Evolutionary conservation across 768 basidiomycete species (phyloP), one percentile per base, ranked within the genome.

Genomic region (Mycena galericulata): DNA sequence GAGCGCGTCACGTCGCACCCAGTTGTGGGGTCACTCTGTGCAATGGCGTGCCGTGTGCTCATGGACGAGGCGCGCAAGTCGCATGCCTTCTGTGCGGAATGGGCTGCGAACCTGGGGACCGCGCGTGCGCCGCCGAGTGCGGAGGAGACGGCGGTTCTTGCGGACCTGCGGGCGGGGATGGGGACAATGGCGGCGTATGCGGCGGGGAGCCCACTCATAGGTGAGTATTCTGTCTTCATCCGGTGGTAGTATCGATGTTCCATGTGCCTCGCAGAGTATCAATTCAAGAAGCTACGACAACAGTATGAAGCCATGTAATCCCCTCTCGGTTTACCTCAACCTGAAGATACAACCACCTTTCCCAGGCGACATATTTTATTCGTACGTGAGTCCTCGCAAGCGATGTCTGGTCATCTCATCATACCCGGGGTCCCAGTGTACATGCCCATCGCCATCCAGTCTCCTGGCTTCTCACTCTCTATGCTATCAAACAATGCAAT

Each of bases 1-100:
- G 56, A 63, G 26, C 30, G 41, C 12, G 54, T 43, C 20, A 45
- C 40, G 6, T 53, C 62, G 26, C 67, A 68, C 41, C 74, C 74
- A 1, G 58, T 75, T 4, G 53, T 70, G 0, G 74, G 74, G 0
- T 43, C 53, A 9, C 54, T 75, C 2, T 47, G 54, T 1, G 18
- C 30, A 27, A 4, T 59, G 4, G 65, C 65, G 17, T 63, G 65
- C 53, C 1, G 38, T 27, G 46, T 50, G 43, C 22, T 67, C 4
- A 54, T 67, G 32, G 61, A 58, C 4, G 65, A 59, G 29, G 24
- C 58, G 26, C 29, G 40, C 0, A 5, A 47, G 17, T 22, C 38
- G 53, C 43, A 26, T 7, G 36, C 12, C 47, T 45, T 43, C 4
- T 11, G 56, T 0, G 41, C 22, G 18, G 34, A 8, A 11, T 63